A percentile compares a stretch with the other conserved stretches of the same genome.
phyloP scores from a whole-genome alignment of 2,329 filamentous ascomycete species.

The Simplicillium sp. region DNA sequence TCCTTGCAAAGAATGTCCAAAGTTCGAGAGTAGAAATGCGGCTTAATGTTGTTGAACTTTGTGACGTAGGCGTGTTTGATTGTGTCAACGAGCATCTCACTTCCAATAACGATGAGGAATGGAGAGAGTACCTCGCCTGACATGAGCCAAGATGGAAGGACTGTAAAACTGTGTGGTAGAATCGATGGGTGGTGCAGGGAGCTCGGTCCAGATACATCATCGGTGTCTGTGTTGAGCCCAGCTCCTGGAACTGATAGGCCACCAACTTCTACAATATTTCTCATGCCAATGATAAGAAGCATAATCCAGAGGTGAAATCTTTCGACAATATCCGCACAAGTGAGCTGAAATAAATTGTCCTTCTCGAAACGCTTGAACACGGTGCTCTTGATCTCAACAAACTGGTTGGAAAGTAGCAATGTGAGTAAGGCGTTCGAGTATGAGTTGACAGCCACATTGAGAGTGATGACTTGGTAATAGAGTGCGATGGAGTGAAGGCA shows the following conservation, averaged over 20 bases:
- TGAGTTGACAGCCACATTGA: constrained; percentile 97
- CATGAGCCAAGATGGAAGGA: constrained; percentile 68
- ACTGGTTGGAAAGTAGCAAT: constrained; percentile 90
- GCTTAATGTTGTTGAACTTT: constrained; percentile 97
- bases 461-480: constrained; percentile 95
- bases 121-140: constrained; percentile 85
- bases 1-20: constrained; percentile 93
- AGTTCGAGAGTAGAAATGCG: constrained; percentile 78
- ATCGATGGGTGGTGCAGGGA: constrained; percentile 63
- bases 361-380: constrained; percentile 99
- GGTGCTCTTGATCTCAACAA: constrained; percentile 96
- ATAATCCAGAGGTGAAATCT: constrained; percentile 97
- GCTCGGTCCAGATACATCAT: constrained; percentile 37
- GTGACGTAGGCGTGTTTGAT: constrained; percentile 96
- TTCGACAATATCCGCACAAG: constrained; percentile 93
- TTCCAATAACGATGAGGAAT: constrained; percentile 87
- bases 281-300: constrained; percentile 88
- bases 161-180: constrained; percentile 81
- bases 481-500: constrained; percentile 77
- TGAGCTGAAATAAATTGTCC: constrained; percentile 92
- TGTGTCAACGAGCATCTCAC: constrained; percentile 94
- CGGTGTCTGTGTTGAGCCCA: constrained; percentile 35
- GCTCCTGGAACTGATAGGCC: constrained; percentile 59
- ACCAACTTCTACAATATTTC: constrained; percentile 93
- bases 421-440: constrained; percentile 95